phyloP scores from a whole-genome alignment of 176 grass and related monocot species.

The Raddia distichophylla region DNA sequence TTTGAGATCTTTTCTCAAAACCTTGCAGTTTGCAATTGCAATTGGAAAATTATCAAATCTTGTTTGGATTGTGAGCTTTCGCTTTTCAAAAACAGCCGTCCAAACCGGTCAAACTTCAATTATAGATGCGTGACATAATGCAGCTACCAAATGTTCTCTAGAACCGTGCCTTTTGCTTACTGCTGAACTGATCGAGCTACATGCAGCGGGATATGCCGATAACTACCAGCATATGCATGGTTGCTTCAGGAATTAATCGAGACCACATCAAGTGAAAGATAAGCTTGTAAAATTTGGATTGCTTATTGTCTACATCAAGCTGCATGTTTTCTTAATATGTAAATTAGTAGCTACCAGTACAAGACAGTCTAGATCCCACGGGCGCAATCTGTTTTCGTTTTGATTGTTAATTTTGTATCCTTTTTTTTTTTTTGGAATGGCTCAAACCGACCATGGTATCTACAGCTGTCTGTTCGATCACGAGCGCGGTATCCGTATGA shows the following conservation, averaged over 20 bases:
- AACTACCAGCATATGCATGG: not conserved
- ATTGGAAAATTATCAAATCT: no score
- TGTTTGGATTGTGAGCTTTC: no score
- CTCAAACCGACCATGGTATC: conserved; percentile 19
- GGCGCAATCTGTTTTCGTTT: not conserved
- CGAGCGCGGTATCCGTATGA: conserved; percentile 13
- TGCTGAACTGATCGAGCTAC: conserved; percentile 13
- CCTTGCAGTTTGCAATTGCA: no score
- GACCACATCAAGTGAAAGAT: not conserved
- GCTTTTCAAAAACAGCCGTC: no score
- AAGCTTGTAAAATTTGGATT: not conserved
- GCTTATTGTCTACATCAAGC: not conserved
- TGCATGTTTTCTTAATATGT: not conserved
- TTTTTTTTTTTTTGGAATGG: conserved; percentile 13
- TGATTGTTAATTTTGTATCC: not conserved
- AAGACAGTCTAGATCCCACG: conserved; percentile 21
- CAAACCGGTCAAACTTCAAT: no score
- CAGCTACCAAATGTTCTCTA: not conserved
- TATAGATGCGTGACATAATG: not conserved
- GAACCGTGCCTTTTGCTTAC: conserved; percentile 5
- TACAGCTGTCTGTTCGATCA: conserved; percentile 22
- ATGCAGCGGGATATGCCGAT: not conserved
- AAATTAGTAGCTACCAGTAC: not conserved
- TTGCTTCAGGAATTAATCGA: not conserved
- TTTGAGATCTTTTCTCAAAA: no score